Base-by-base conservation (phyloP, 1,284 basidiomycete species). In the Naganishia cerealis region DNA sequence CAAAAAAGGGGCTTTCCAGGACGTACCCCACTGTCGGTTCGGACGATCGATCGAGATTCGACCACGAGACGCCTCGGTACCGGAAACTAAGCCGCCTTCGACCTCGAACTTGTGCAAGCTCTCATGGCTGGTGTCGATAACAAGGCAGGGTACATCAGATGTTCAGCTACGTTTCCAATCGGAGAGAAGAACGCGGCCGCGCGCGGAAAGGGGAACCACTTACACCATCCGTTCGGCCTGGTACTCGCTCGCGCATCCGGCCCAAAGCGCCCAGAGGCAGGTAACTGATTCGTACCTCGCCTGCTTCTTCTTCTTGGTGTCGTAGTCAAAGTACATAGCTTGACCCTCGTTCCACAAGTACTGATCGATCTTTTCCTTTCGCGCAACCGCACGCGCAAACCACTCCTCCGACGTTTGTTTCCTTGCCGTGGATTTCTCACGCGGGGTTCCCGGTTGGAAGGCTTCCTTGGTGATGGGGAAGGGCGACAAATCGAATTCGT, bases 321-420 rank as follows among this genome's bases (percentile, higher is more conserved):
- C 94, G 76, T 96, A 99, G 81, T 99, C 95, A 78, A 92, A 96
- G 85, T 94, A 99, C 76, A 98, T 83, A 72, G 87, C 88, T 84
- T 92, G 90, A 78, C 88, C 92, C 79, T 97, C 94, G 79, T 98
- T 96, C 96, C 96, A 93, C 75, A 93, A 86, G 82, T 96, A 95
- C 81, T 90, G 87, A 84, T 98, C 92, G 77, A 98, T 94, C 77
- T 88, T 87, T 67, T 87, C 84, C 81, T 87, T 87, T 73, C 94
- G 86, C 75, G 86, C 88, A 69, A 90, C 87, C 0, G 93, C 93
- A 52, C 94, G 86, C 71, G 87, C 86, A 78, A 94, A 92, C 94
- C 94, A 97, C 78, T 94, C 92, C 43, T 88, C 86, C 72, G 89
- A 90, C 38, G 80, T 87, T 83, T 94, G 91, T 50, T 82, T 71